Percentiles rank a stretch among this genome's conserved stretches.
Evolutionary conservation across 2,329 filamentous ascomycete genomes (phyloP).

Genomic region (Fusarium sp.): DNA sequence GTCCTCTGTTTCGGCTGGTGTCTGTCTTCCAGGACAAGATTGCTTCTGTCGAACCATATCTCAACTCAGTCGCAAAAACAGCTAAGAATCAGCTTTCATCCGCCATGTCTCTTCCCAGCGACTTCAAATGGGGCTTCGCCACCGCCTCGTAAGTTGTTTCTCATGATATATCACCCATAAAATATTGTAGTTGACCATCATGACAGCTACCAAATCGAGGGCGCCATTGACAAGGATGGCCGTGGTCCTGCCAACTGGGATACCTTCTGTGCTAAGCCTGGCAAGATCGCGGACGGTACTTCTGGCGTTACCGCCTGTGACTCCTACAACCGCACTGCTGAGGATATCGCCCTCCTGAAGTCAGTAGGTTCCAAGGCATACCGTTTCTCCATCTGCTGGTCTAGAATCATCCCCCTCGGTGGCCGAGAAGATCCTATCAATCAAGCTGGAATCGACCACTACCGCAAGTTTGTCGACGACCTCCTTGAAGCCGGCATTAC

Average conservation of each 20-base stretch:
- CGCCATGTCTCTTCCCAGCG: constrained; percentile 68
- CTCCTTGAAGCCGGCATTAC: constrained; percentile 82
- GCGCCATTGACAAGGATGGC: constrained; percentile 80
- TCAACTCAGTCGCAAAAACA: constrained; percentile 11
- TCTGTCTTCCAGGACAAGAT: constrained; percentile 11
- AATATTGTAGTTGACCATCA: constrained; percentile 28
- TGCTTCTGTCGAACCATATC: constrained; percentile 8
- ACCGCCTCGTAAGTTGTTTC: constrained; percentile 74
- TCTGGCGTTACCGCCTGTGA: constrained; percentile 86
- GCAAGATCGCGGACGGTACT: constrained; percentile 85
- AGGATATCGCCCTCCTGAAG: constrained; percentile 85
- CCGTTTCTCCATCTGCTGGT: constrained; percentile 89
- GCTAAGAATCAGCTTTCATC: constrained; percentile 9
- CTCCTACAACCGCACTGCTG: constrained; percentile 83
- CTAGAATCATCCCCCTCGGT: constrained; percentile 87
- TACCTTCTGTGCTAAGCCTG: constrained; percentile 84
- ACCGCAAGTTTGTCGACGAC: constrained; percentile 84
- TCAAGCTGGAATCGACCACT: constrained; percentile 82
- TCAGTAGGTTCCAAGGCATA: constrained; percentile 80
- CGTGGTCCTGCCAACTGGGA: constrained; percentile 91
- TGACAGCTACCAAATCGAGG: constrained; percentile 90
- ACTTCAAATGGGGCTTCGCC: constrained; percentile 86
- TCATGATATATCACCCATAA: constrained; percentile 27
- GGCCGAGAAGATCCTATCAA: constrained; percentile 88
- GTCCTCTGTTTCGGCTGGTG: constrained; percentile 10